Evolutionary conservation across 768 basidiomycete genomes (phyloP).

Genomic region (Leccinellum albellum): DNA sequence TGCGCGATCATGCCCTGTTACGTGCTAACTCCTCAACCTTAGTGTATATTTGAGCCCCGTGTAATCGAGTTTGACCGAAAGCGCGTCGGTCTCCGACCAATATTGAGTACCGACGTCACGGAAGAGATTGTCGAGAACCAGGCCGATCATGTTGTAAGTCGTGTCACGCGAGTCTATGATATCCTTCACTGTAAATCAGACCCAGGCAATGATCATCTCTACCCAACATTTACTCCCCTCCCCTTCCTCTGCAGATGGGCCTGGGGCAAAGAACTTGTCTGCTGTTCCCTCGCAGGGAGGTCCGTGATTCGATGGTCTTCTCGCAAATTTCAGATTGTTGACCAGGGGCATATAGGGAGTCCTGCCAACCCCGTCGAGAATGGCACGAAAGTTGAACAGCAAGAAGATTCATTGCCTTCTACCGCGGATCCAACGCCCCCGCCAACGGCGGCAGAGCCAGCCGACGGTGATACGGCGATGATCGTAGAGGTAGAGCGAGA

Average conservation of each 20-base stretch:
- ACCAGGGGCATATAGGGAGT: conserved; percentile 16
- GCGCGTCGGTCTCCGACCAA: conserved; percentile 44
- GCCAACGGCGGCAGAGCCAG: conserved; percentile 18
- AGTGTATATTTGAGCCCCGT: conserved; percentile 93
- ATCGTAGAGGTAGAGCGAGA: conserved; percentile 49
- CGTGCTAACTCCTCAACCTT: neutral
- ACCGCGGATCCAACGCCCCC: conserved; percentile 33
- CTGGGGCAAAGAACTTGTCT: conserved; percentile 19
- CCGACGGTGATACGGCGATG: conserved; percentile 32
- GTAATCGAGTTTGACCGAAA: conserved; percentile 88
- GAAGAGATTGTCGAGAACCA: conserved; percentile 69
- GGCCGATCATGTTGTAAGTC: conserved; percentile 49
- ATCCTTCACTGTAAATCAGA: conserved; percentile 43
- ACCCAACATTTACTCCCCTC: conserved; percentile 70
- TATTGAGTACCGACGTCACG: conserved; percentile 58
- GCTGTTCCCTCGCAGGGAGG: conserved; percentile 27
- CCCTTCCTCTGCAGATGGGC: conserved; percentile 27
- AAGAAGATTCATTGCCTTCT: conserved; percentile 31
- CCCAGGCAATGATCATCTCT: conserved; percentile 87
- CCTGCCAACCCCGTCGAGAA: conserved; percentile 22
- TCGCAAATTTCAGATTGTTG: neutral
- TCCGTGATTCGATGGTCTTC: conserved; percentile 2
- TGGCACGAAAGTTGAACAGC: conserved; percentile 31
- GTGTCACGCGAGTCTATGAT: neutral
- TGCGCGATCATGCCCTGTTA: neutral